phyloP scores from a whole-genome alignment of 176 grass and related monocot genomes.

The Musa schizocarpa region DNA sequence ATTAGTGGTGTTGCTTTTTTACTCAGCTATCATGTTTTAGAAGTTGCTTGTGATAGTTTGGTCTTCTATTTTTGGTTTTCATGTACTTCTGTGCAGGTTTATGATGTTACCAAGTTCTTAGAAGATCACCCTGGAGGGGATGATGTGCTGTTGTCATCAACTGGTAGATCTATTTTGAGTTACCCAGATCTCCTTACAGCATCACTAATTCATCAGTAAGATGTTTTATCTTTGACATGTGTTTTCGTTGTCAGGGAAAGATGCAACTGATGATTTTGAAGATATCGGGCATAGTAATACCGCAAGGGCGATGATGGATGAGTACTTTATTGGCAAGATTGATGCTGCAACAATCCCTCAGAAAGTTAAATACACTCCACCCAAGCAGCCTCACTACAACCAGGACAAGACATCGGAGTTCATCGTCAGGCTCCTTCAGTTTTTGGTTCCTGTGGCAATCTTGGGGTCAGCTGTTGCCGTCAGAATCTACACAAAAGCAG shows the following conservation, averaged over 20 bases:
- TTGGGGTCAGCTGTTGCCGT: constrained; percentile 64
- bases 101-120: constrained; percentile 66
- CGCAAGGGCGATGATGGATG: constrained; percentile 64
- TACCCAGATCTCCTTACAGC: neutral
- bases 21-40: neutral
- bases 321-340: constrained; percentile 43
- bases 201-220: neutral
- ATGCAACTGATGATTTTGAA: constrained; percentile 80
- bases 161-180: constrained; percentile 28
- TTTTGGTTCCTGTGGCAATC: constrained; percentile 71
- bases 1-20: neutral
- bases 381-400: constrained; percentile 84
- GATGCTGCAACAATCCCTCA: constrained; percentile 50
- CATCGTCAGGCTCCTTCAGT: constrained; percentile 74
- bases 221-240: neutral
- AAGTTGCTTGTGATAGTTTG: neutral
- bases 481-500: constrained; percentile 85
- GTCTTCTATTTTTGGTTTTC: neutral
- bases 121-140: constrained; percentile 85
- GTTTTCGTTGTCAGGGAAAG: constrained; percentile 45
- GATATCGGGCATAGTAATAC: constrained; percentile 83
- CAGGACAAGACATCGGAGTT: constrained; percentile 75
- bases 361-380: constrained; percentile 45
- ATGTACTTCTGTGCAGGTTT: constrained; percentile 37
- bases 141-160: constrained; percentile 74